A percentile compares a stretch with the other conserved stretches of the same genome.
phyloP scores from a whole-genome alignment of 1,284 basidiomycete genomes.

The Moesziomyces aphidis region DNA sequence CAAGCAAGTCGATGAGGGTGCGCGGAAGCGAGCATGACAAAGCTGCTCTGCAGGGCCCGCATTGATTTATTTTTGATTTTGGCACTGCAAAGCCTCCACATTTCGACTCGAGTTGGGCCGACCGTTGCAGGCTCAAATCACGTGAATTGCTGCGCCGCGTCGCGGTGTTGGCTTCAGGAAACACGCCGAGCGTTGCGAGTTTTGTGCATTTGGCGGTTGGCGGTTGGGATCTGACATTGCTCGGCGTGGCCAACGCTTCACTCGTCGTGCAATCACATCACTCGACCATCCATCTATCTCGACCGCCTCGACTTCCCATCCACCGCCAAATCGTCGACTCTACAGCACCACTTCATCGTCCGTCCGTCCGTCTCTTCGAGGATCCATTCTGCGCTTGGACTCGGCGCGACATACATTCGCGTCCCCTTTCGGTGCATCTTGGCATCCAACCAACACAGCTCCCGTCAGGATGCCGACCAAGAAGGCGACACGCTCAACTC shows the following conservation, averaged over 20 bases:
- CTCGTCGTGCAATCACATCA: neutral
- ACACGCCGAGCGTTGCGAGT: slow-evolving; percentile 5
- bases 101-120: neutral
- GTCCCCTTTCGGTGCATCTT: neutral
- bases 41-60: slow-evolving; percentile 1
- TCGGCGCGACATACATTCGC: too few species aligned
- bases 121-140: slow-evolving; percentile 11
- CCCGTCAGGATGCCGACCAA: slow-evolving; percentile 30
- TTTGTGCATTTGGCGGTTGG: slow-evolving; percentile 1
- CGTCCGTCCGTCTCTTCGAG: too few species aligned
- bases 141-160: slow-evolving; percentile 39
- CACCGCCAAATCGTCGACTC: too few species aligned
- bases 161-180: slow-evolving; percentile 39
- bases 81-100: slow-evolving; percentile 20
- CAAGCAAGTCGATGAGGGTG: too few species aligned
- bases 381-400: too few species aligned
- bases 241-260: neutral
- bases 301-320: too few species aligned
- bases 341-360: too few species aligned
- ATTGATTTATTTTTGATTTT: slow-evolving; percentile 3
- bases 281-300: neutral
- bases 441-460: neutral
- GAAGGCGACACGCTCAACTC: slow-evolving; percentile 29
- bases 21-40: slow-evolving; percentile 11
- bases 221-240: slow-evolving; percentile 10